phyloP scores from a whole-genome alignment of 805 yeast species.

The Ogataea henricii region DNA sequence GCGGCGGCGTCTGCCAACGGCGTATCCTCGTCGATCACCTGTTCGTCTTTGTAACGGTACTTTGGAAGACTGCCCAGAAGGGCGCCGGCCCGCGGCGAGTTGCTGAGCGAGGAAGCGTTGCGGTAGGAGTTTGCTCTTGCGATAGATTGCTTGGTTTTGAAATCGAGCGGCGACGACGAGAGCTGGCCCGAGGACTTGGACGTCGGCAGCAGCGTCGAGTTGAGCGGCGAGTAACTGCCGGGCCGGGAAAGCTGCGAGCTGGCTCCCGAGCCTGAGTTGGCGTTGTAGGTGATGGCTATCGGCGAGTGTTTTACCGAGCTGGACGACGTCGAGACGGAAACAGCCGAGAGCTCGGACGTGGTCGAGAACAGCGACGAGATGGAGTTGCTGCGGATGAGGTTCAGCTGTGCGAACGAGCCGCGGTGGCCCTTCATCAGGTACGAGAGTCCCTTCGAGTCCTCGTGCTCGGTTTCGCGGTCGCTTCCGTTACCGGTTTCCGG shows the following conservation, averaged over 20 bases:
- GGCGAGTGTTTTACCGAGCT: slow-evolving; percentile 21
- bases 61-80: slow-evolving; percentile 24
- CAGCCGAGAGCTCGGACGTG: slow-evolving; percentile 29
- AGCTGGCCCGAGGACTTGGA: slow-evolving; percentile 19
- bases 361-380: slow-evolving; percentile 34
- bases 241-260: slow-evolving; percentile 15
- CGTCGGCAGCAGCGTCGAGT: slow-evolving; percentile 9
- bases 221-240: slow-evolving; percentile 14
- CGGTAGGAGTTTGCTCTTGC: slow-evolving; percentile 28
- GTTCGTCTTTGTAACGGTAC: slow-evolving; percentile 20
- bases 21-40: slow-evolving; percentile 23
- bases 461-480: slow-evolving; percentile 17
- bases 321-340: slow-evolving; percentile 27
- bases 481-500: slow-evolving; percentile 26
- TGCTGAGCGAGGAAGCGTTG: slow-evolving; percentile 28
- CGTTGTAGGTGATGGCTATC: slow-evolving; percentile 20
- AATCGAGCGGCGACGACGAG: slow-evolving; percentile 31
- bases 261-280: slow-evolving; percentile 1
- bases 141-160: slow-evolving; percentile 26
- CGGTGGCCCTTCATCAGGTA: slow-evolving; percentile 36
- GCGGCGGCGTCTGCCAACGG: slow-evolving; percentile 7
- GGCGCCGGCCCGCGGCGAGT: slow-evolving; percentile 26
- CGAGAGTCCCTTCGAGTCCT: slow-evolving; percentile 23
- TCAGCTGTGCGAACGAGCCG: slow-evolving; percentile 39
- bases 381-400: slow-evolving; percentile 29